phyloP scores from a whole-genome alignment of 164 flowering plant genomes.

The Cinnamomum micranthum region DNA sequence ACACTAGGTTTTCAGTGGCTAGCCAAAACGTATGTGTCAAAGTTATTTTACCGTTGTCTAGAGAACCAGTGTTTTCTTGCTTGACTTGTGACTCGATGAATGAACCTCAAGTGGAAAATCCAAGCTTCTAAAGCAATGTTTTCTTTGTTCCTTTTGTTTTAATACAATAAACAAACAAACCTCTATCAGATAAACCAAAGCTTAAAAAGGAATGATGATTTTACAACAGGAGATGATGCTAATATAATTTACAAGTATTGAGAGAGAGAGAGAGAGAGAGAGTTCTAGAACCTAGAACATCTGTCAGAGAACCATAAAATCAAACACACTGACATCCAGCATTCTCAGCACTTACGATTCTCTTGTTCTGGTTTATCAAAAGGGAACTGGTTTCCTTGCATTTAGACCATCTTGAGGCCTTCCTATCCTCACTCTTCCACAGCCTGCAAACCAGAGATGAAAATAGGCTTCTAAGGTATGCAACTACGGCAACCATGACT shows the following conservation, averaged over 20 bases:
- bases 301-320: neutral
- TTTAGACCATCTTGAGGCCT: slow-evolving; percentile 41
- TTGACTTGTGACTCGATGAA: neutral
- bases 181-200: neutral
- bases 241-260: neutral
- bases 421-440: slow-evolving; percentile 44
- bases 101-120: neutral
- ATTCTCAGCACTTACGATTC: slow-evolving; percentile 30
- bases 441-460: slow-evolving; percentile 45
- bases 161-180: neutral
- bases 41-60: no score
- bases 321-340: slow-evolving; percentile 53
- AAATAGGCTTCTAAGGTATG: slow-evolving; percentile 42
- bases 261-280: neutral
- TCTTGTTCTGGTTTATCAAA: slow-evolving; percentile 42
- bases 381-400: slow-evolving; percentile 54
- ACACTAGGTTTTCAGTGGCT: no score
- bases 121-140: neutral
- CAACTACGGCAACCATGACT: slow-evolving; percentile 33
- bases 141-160: neutral
- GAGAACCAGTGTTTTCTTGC: neutral
- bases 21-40: no score
- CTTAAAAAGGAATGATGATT: neutral
- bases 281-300: neutral
- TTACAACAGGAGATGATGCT: neutral